Evolutionary conservation across 2,329 filamentous ascomycete genomes (phyloP), one percentile per base, ranked within the genome.

Genomic region (Aspergillus puulaauensis): DNA sequence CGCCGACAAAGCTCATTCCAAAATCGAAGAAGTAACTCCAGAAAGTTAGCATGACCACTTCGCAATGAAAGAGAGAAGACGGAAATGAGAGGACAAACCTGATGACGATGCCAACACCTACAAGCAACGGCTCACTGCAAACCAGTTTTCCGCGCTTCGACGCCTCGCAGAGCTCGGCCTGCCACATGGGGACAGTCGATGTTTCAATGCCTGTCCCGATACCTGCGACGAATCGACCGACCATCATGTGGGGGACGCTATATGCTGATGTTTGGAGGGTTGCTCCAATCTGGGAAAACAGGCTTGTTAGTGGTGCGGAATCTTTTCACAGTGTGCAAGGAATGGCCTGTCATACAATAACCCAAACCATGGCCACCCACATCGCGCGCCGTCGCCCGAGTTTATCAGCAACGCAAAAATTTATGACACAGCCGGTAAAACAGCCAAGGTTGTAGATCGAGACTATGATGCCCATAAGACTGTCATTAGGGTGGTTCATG

Each of bases 201-300:
- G 71, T 73, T 50, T 71, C 68, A 58, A 80, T 73, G 2, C 81
- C 81, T 52, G 80, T 81, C 1, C 80, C 79, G 55, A 83, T 73
- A 6, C 79, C 81, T 2, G 79, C 80, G 24, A 83, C 73, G 50
- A 79, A 76, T 24, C 80, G 75, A 14, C 79, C 80, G 24, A 82
- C 71, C 50, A 75, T 70, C 17, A 76, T 57, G 43, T 75, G 72
- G 1, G 71, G 64, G 2, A 69, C 61, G 3, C 65, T 66, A 53
- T 64, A 74, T 1, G 71, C 65, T 8, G 67, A 66, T 21, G 70
- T 66, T 61, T 75, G 74, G 6, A 75, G 56, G 1, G 63, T 68
- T 17, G 72, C 73, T 4, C 73, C 74, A 21, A 75, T 64, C 69
- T 69, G 3, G 11, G 23, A 3, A 41, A 31, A 31, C 27, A 9